Base-by-base conservation (phyloP, 768 basidiomycete species). In the Kwoniella dejecticola region DNA sequence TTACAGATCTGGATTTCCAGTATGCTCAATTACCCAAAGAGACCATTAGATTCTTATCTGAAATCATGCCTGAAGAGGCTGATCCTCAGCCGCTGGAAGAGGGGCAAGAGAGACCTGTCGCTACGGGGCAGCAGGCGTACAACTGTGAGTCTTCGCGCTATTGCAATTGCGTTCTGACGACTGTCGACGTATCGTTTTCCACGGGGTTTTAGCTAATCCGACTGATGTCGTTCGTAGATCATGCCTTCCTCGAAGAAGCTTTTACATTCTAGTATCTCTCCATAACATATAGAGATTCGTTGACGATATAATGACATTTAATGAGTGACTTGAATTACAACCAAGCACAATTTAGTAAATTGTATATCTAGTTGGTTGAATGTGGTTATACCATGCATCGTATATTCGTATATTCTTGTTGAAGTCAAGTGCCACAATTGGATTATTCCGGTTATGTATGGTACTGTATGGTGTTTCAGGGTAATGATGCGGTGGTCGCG, bases 1-100 rank as follows among this genome's bases (percentile, higher is more conserved):
- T 99, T 31, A 95, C 94, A 6, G 95, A 98, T 79, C 81, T 96
- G 31, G 95, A 99, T 75, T 83, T 99, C 72, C 85, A 87, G 50
- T 80, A 93, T 54, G 91, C 91, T 23, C 85, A 88, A 61, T 82
- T 99, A 17, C 89, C 95, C 2, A 52, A 82, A 7, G 81, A 83
- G 57, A 84, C 89, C 0, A 86, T 94, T 54, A 86, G 88, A 13
- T 97, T 93, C 78, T 82, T 98, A 64, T 84, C 85, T 31, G 85
- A 90, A 72, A 87, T 85, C 47, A 89, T 98, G 85, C 92, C 94
- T 0, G 81, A 77, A 47, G 77, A 59, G 27, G 15, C 70, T 8
- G 29, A 45, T 6, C 58, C 50, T 0, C 67, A 23, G 11, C 45
- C 19, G 17, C 24, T 56, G 2, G 68, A 56, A 26, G 61, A 63